Conservation (phyloP, 352 stramenopile species). For the Phytophthora tentaculata region DNA sequence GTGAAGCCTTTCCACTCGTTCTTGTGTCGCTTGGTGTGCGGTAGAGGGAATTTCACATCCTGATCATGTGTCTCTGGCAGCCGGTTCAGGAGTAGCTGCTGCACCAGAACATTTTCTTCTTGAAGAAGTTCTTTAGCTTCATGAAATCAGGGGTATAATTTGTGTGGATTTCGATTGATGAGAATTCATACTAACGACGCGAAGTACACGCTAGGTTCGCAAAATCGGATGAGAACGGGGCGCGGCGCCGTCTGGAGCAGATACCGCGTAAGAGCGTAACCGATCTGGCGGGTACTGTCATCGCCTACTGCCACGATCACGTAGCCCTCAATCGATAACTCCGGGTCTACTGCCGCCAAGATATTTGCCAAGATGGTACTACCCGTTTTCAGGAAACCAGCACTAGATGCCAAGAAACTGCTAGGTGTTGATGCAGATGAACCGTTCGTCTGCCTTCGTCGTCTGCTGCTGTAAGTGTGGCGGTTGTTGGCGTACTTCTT, state of each 20-base stretch:
- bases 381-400: conserved; percentile 33
- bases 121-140: too few relatives aligned
- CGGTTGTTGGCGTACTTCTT: conserved; percentile 57
- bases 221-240: conserved; percentile 76
- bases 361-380: conserved; percentile 32
- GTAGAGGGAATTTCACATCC: conserved; percentile 11
- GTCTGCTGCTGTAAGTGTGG: conserved; percentile 53
- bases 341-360: conserved; percentile 29
- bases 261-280: conserved; percentile 71
- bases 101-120: not conserved
- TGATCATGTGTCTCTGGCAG: conserved; percentile 5
- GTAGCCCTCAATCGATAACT: conserved; percentile 52
- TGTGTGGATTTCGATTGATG: conserved; percentile 27
- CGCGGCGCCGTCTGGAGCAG: conserved; percentile 70
- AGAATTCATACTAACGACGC: conserved; percentile 49
- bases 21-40: not conserved
- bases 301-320: conserved; percentile 75
- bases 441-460: conserved; percentile 26
- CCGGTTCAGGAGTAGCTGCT: conserved; percentile 10
- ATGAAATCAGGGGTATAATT: not conserved
- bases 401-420: conserved; percentile 26
- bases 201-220: conserved; percentile 82
- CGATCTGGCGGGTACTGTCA: conserved; percentile 71
- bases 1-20: not conserved
- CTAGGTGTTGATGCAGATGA: conserved; percentile 12